Conservation (phyloP, 257 asterid species). For the Solanum dulcamara region DNA sequence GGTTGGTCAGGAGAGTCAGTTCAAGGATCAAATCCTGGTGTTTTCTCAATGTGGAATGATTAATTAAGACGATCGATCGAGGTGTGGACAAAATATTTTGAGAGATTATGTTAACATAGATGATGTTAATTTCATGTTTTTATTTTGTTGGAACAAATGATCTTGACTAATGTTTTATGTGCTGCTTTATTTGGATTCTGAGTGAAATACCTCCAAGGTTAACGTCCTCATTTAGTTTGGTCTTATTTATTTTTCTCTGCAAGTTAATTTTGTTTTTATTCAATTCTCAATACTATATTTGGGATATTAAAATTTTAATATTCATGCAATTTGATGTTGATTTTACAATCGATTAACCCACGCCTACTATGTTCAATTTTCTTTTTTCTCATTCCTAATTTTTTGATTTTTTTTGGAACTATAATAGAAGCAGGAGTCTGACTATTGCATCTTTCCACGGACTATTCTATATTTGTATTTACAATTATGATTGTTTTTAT, state of each 20-base stretch:
- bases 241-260: neutral
- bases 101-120: neutral
- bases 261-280: neutral
- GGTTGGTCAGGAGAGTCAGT: slow-evolving; percentile 65
- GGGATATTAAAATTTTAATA: neutral
- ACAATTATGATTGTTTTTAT: too few species aligned
- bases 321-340: neutral
- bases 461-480: too few species aligned
- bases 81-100: neutral
- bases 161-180: neutral
- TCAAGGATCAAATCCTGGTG: slow-evolving; percentile 46
- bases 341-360: too few species aligned
- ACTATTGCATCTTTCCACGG: too few species aligned
- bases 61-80: neutral
- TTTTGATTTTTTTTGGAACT: too few species aligned
- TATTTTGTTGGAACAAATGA: neutral
- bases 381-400: too few species aligned
- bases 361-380: too few species aligned
- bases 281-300: neutral
- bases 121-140: neutral
- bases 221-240: neutral
- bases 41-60: slow-evolving; percentile 66
- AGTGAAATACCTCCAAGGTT: neutral
- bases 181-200: neutral
- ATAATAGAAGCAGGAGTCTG: too few species aligned